phyloP scores from a whole-genome alignment of 106 monocot genomes.

The Dioscorea dumetorum region DNA sequence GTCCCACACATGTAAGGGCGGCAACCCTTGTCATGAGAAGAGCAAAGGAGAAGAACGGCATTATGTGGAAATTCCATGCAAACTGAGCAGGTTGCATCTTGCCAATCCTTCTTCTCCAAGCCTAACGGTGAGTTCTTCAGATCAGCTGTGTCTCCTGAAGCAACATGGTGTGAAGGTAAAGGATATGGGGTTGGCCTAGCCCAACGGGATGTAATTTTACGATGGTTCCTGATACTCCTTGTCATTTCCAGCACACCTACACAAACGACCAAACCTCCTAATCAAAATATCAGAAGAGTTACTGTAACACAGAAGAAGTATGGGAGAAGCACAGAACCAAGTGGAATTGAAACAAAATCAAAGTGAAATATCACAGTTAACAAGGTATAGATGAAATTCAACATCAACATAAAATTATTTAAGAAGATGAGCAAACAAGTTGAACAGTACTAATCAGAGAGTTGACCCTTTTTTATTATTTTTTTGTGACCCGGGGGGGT shows the following conservation, averaged over 20 bases:
- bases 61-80: constrained; percentile 13
- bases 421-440: no score
- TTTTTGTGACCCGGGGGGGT: no score
- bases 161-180: neutral
- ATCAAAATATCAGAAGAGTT: no score
- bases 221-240: neutral
- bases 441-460: no score
- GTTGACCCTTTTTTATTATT: no score
- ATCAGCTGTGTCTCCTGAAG: neutral
- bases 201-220: neutral
- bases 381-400: no score
- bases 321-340: no score
- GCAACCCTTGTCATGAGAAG: constrained; percentile 9
- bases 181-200: constrained; percentile 1
- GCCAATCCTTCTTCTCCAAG: constrained; percentile 4
- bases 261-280: no score
- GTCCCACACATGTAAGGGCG: constrained; percentile 12
- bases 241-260: neutral
- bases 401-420: no score
- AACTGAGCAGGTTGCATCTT: constrained; percentile 9
- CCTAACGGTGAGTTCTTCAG: neutral
- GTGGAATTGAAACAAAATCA: no score
- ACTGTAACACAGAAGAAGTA: no score
- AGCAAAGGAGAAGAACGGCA: constrained; percentile 11
- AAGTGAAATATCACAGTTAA: no score